A percentile compares a stretch with the other conserved stretches of the same genome.
Evolutionary conservation across 2,329 filamentous ascomycete genomes (phyloP).

Genomic region (Ophiostoma novo-ulmi): DNA sequence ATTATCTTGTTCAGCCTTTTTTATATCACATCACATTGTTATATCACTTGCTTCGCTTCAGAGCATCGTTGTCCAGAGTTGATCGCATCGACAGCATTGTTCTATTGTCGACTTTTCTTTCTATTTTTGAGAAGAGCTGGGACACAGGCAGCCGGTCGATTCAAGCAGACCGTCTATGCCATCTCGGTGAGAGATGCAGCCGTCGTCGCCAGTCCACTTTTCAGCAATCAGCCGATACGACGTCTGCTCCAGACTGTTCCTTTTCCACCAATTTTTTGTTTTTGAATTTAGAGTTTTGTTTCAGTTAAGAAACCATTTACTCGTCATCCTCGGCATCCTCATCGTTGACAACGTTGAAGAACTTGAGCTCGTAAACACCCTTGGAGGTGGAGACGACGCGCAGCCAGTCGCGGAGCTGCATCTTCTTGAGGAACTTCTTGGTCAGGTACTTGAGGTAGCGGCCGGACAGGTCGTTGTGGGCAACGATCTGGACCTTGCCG

Average conservation of each 20-base stretch:
- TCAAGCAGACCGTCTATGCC: background rate
- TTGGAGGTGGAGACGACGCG: constrained; percentile 96
- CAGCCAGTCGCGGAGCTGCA: constrained; percentile 99
- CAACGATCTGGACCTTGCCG: constrained; percentile 96
- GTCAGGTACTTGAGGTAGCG: constrained; percentile 99
- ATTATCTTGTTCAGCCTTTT: background rate
- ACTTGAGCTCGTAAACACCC: constrained; percentile 99
- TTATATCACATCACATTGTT: background rate
- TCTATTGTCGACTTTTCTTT: constrained; percentile 4
- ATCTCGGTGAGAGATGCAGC: background rate
- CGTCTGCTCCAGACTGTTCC: background rate
- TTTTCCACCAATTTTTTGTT: constrained; percentile 12
- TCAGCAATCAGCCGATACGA: background rate
- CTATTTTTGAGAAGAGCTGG: constrained; percentile 1
- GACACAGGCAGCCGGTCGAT: background rate
- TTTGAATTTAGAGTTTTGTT: background rate
- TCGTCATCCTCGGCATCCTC: constrained; percentile 97
- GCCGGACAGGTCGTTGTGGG: constrained; percentile 96
- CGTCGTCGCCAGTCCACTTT: constrained; percentile 3
- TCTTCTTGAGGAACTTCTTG: constrained; percentile 99
- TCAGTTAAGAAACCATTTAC: constrained; percentile 46
- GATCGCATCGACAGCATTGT: background rate
- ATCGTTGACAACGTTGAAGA: constrained; percentile 99
- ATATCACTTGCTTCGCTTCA: background rate
- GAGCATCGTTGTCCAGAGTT: background rate